A percentile compares a stretch with the other conserved stretches of the same genome.
Evolutionary conservation across 1,284 basidiomycete genomes (phyloP).

Genomic region (Heterobasidion annosum): DNA sequence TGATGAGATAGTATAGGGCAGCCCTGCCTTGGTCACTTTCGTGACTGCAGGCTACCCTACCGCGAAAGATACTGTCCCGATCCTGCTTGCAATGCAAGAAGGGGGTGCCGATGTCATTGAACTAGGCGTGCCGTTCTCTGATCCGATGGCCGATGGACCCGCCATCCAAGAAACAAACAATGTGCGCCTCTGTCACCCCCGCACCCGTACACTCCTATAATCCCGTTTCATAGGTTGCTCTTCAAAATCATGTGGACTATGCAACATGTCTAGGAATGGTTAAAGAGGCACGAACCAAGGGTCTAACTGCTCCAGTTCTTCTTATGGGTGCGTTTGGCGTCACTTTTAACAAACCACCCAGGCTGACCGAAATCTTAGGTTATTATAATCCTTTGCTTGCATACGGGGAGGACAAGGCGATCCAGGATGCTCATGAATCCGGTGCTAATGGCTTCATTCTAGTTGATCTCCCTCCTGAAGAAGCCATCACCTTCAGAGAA

Average conservation of each 20-base stretch:
- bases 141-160: slow-evolving; percentile 92
- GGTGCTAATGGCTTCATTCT: slow-evolving; percentile 98
- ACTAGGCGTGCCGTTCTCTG: slow-evolving; percentile 93
- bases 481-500: slow-evolving; percentile 84
- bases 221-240: slow-evolving; percentile 54
- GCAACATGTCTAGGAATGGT: slow-evolving; percentile 69
- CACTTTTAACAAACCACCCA: not conserved
- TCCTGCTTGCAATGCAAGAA: slow-evolving; percentile 85
- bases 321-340: slow-evolving; percentile 72
- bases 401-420: slow-evolving; percentile 91
- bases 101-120: slow-evolving; percentile 96
- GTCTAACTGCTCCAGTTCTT: slow-evolving; percentile 80
- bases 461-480: slow-evolving; percentile 96
- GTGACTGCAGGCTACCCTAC: slow-evolving; percentile 88
- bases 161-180: slow-evolving; percentile 90
- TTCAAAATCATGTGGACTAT: slow-evolving; percentile 76
- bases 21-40: slow-evolving; percentile 79
- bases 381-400: slow-evolving; percentile 96
- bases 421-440: slow-evolving; percentile 79
- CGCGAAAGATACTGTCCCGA: slow-evolving; percentile 72
- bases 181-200: slow-evolving; percentile 34
- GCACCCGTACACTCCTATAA: slow-evolving; percentile 5
- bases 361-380: slow-evolving; percentile 37
- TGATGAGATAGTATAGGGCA: slow-evolving; percentile 33
- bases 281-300: slow-evolving; percentile 70